Conservation (phyloP, 176 grass and related monocot genomes). For the Pharus latifolius region DNA sequence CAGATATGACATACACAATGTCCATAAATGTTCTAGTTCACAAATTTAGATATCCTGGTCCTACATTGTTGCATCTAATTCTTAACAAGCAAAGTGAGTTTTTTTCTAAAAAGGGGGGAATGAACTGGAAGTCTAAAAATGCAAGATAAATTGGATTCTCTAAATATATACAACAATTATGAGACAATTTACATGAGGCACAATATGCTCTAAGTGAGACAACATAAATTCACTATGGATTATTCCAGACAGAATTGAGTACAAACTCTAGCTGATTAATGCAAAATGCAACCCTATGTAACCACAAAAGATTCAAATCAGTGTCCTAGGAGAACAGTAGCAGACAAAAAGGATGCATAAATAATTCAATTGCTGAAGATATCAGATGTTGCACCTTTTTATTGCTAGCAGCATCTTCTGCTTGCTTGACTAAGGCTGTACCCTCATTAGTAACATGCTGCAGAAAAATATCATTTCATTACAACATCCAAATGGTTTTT, state of each 20-base stretch:
- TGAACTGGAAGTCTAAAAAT: background rate
- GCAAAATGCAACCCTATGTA: background rate
- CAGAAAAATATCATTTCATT: background rate
- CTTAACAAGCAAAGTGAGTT: background rate
- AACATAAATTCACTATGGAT: too few species aligned
- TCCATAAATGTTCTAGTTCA: background rate
- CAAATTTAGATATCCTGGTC: background rate
- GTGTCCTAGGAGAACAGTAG: background rate
- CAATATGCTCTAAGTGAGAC: too few species aligned
- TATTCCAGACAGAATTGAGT: background rate
- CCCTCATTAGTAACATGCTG: constrained; percentile 94
- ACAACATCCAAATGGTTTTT: constrained; percentile 10
- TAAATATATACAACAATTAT: background rate
- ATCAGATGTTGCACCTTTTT: constrained; percentile 43
- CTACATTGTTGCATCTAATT: background rate
- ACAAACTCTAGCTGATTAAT: background rate
- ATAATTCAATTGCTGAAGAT: background rate
- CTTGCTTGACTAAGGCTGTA: constrained; percentile 76
- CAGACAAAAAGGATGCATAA: background rate
- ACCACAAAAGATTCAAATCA: background rate
- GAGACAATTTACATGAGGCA: too few species aligned
- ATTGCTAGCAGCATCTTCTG: constrained; percentile 87
- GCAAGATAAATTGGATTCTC: background rate
- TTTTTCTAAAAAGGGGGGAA: too few species aligned
- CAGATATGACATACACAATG: background rate